These are phyloP conservation scores for Trichoderma sp. DNA, from an alignment of 2,329 filamentous ascomycete species.

Conservation along the genomic window DNA sequence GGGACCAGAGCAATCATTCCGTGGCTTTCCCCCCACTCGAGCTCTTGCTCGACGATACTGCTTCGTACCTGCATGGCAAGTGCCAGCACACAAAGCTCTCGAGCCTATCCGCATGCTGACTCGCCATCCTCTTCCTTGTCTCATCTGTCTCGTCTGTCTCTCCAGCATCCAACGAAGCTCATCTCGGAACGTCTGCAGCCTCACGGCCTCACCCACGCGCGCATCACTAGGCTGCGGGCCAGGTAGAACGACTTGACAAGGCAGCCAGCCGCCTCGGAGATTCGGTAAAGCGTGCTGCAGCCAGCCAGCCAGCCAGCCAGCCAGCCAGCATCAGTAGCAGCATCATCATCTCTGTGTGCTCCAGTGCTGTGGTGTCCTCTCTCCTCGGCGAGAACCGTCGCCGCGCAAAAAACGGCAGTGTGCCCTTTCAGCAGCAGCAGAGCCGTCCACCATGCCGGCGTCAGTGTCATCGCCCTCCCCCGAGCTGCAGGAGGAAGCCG, in stretches of 20 bases:
- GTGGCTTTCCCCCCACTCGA: constrained; percentile 2
- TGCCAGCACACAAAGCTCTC: constrained; percentile 13
- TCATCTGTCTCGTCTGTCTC: constrained; percentile 8
- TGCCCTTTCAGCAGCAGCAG: background rate
- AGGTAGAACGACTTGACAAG: too few species aligned
- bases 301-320: background rate
- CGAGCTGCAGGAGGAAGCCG: background rate
- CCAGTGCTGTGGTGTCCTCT: too few species aligned
- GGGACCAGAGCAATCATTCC: background rate
- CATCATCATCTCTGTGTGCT: background rate
- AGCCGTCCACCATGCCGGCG: constrained; percentile 1
- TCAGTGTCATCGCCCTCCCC: background rate
- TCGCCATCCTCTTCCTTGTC: constrained; percentile 3
- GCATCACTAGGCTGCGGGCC: too few species aligned
- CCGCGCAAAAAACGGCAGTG: background rate
- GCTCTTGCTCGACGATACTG: background rate
- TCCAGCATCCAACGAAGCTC: background rate
- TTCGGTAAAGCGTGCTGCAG: too few species aligned
- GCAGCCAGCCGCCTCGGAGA: background rate
- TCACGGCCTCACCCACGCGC: background rate
- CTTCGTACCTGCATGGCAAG: constrained; percentile 18
- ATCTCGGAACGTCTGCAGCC: background rate
- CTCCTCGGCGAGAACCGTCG: background rate
- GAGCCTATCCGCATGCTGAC: background rate
- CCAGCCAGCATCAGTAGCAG: background rate